A percentile compares a stretch with the other conserved stretches of the same genome.
These are phyloP conservation scores for Haplosporangium gracile DNA, from an alignment of 192 early-diverging fungal genomes.

Conservation along the genomic window DNA sequence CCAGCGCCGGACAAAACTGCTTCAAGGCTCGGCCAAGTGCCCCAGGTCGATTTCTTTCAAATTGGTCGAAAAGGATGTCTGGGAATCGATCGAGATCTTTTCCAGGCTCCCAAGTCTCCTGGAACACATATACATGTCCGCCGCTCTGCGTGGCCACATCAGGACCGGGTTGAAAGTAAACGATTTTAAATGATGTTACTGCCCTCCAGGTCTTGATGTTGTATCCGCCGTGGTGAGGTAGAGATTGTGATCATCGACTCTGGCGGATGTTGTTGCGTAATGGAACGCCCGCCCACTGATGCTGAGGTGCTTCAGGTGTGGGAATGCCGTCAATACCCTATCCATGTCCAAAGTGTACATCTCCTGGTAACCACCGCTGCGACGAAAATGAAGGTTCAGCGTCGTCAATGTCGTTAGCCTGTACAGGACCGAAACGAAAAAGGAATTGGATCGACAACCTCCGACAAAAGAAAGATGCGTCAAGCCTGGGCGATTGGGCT, in stretches of 20 bases:
- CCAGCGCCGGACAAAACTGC: not conserved
- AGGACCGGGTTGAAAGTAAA: not conserved
- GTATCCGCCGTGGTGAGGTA: not conserved
- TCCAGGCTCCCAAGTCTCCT: not conserved
- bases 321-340: not conserved
- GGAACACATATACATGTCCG: not conserved
- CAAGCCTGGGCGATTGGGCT: not conserved
- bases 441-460: not conserved
- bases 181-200: not conserved
- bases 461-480: not conserved
- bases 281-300: not conserved
- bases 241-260: not conserved
- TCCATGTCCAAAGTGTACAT: not conserved
- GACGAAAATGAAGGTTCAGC: not conserved
- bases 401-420: not conserved
- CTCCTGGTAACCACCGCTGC: not conserved
- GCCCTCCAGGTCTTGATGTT: not conserved
- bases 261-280: not conserved
- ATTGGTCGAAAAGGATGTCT: not conserved
- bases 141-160: not conserved
- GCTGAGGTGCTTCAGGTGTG: not conserved
- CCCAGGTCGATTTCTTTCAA: not conserved
- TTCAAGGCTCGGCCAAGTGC: not conserved
- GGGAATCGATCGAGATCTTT: not conserved
- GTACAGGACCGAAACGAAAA: not conserved